These are phyloP conservation scores for Penicillium sp. DNA, from an alignment of 2,329 filamentous ascomycete species.

Conservation along the genomic window DNA sequence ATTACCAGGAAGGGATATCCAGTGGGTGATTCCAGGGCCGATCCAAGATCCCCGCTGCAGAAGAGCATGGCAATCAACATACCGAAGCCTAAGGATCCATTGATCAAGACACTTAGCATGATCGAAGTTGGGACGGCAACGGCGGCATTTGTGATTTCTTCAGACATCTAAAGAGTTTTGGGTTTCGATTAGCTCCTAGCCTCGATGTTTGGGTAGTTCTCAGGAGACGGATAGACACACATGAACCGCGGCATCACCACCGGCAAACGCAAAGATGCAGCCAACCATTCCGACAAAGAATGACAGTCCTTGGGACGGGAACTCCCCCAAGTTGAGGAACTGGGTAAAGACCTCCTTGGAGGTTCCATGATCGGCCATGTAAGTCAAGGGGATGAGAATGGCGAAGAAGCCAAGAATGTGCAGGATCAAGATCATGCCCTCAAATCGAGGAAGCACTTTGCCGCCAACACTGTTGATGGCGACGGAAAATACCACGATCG, in stretches of 20 bases:
- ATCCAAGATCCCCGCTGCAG: slow-evolving; percentile 35
- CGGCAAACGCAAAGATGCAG: slow-evolving; percentile 39
- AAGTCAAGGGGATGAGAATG: slow-evolving; percentile 49
- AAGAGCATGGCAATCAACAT: slow-evolving; percentile 42
- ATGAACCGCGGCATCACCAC: slow-evolving; percentile 40
- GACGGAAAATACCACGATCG: slow-evolving; percentile 39
- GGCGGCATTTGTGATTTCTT: slow-evolving; percentile 42
- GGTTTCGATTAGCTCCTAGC: background rate
- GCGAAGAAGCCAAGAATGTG: slow-evolving; percentile 55
- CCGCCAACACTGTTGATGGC: slow-evolving; percentile 47
- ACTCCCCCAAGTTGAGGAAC: slow-evolving; percentile 49
- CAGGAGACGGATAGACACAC: slow-evolving; percentile 22
- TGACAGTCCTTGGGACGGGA: slow-evolving; percentile 44
- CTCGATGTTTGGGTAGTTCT: background rate
- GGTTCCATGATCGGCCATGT: slow-evolving; percentile 42
- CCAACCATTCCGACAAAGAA: slow-evolving; percentile 37
- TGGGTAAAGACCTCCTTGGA: slow-evolving; percentile 47
- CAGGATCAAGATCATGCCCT: slow-evolving; percentile 50
- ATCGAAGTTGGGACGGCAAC: slow-evolving; percentile 38
- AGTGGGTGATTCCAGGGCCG: slow-evolving; percentile 25
- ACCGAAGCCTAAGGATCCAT: slow-evolving; percentile 37
- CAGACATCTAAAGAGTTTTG: slow-evolving; percentile 29
- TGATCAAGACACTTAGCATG: slow-evolving; percentile 37
- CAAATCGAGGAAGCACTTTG: slow-evolving; percentile 46
- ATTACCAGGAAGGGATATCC: slow-evolving; percentile 39